Evolutionary conservation across 257 asterid species (phyloP).

Genomic region (Handroanthus guayacan): DNA sequence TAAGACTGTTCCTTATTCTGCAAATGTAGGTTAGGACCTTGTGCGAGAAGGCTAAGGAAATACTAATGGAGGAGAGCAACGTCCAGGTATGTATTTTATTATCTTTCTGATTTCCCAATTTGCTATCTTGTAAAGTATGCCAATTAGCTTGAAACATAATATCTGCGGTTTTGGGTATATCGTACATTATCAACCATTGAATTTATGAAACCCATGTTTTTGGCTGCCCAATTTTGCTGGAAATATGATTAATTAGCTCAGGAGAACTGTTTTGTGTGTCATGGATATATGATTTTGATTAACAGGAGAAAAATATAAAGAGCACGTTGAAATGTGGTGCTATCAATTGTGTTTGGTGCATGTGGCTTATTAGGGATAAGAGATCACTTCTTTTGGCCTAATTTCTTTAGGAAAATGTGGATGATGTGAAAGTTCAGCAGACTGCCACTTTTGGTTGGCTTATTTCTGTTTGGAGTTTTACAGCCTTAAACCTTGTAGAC

Average conservation of each 20-base stretch:
- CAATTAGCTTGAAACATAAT: not conserved
- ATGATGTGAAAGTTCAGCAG: slow-evolving; percentile 5
- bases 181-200: slow-evolving; percentile 6
- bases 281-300: slow-evolving; percentile 11
- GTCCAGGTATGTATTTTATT: slow-evolving; percentile 73
- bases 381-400: slow-evolving; percentile 1
- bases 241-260: slow-evolving; percentile 11
- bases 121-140: slow-evolving; percentile 8
- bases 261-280: not conserved
- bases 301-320: slow-evolving; percentile 12
- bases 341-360: not conserved
- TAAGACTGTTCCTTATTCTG: slow-evolving; percentile 35
- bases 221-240: not conserved
- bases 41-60: slow-evolving; percentile 97
- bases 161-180: not conserved
- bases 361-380: slow-evolving; percentile 15
- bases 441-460: not conserved
- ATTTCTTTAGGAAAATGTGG: not conserved
- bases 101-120: slow-evolving; percentile 5
- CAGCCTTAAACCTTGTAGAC: not conserved
- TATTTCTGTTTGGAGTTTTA: not conserved
- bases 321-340: slow-evolving; percentile 1
- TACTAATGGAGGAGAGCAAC: slow-evolving; percentile 87
- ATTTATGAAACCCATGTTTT: not conserved
- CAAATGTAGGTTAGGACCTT: slow-evolving; percentile 72